Percentiles rank a stretch among this genome's conserved stretches.
These are phyloP conservation scores for Tympanopsis confertula DNA, from an alignment of 2,329 filamentous ascomycete genomes.

Conservation along the genomic window DNA sequence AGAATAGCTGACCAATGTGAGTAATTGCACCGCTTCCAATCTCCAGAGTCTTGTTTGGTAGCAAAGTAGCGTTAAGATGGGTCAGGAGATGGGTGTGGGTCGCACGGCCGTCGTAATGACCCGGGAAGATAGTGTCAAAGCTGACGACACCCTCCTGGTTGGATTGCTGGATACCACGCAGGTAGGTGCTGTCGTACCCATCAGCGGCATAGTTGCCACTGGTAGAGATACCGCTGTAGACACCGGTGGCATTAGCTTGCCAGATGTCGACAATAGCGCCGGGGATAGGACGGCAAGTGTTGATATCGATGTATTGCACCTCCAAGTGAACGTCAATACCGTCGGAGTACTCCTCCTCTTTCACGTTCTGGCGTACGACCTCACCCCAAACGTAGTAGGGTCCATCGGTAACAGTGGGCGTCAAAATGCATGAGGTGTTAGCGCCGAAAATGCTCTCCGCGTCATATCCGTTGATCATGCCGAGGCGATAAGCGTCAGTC, in stretches of 20 bases:
- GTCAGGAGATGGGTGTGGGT: constrained; percentile 21
- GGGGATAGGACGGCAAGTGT: constrained; percentile 30
- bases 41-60: constrained; percentile 6
- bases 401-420: constrained; percentile 20
- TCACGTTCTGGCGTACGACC: constrained; percentile 29
- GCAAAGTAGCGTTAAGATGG: constrained; percentile 10
- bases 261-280: constrained; percentile 29
- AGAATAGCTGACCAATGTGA: constrained; percentile 43
- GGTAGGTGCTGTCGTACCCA: constrained; percentile 14
- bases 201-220: constrained; percentile 12
- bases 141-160: constrained; percentile 16
- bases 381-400: constrained; percentile 34
- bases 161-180: constrained; percentile 17
- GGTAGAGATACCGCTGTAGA: constrained; percentile 19
- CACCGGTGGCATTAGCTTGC: constrained; percentile 27
- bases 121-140: constrained; percentile 22
- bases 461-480: constrained; percentile 10
- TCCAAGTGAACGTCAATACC: constrained; percentile 31
- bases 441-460: constrained; percentile 20
- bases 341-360: constrained; percentile 20
- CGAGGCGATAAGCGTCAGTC: constrained; percentile 9
- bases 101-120: constrained; percentile 24
- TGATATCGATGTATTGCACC: constrained; percentile 31
- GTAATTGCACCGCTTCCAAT: constrained; percentile 28
- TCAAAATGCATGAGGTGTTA: constrained; percentile 20